Percentiles rank a stretch among this genome's conserved stretches.
These are phyloP conservation scores for Lachnellula subtilissima DNA, from an alignment of 2,329 filamentous ascomycete genomes.

Conservation along the genomic window DNA sequence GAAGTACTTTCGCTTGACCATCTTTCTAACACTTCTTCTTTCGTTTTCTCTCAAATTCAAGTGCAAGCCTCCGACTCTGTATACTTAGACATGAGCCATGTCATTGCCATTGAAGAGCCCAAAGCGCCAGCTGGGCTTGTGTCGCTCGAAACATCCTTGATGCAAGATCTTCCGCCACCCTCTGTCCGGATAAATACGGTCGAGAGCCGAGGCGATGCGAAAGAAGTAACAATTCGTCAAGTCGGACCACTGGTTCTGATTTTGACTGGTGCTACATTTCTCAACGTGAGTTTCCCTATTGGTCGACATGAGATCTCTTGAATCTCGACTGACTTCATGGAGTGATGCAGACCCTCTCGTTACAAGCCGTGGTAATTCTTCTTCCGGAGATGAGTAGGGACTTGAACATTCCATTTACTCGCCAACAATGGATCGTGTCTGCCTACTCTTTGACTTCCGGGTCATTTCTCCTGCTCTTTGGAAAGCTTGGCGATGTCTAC, in stretches of 20 bases:
- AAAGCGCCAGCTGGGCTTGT: not conserved
- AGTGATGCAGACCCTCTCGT: conserved; percentile 47
- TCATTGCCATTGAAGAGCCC: not conserved
- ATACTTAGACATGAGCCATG: too few relatives aligned
- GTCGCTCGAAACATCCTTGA: not conserved
- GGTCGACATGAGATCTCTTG: not conserved
- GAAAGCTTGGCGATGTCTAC: conserved; percentile 47
- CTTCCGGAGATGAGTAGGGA: conserved; percentile 25
- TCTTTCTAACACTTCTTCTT: too few relatives aligned
- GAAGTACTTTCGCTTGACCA: too few relatives aligned
- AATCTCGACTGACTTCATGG: not conserved
- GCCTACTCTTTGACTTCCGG: conserved; percentile 40
- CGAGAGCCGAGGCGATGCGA: conserved; percentile 6
- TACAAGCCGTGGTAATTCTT: conserved; percentile 57
- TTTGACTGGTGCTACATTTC: conserved; percentile 25
- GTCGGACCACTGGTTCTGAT: conserved; percentile 23
- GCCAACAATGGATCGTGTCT: conserved; percentile 33
- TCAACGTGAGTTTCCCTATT: conserved; percentile 16
- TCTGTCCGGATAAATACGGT: not conserved
- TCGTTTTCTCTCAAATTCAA: too few relatives aligned
- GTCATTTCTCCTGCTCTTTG: conserved; percentile 45
- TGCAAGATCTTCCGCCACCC: conserved; percentile 6
- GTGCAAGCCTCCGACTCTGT: too few relatives aligned
- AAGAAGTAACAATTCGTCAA: conserved; percentile 23
- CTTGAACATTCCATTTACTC: conserved; percentile 26